Conservation (phyloP, 2,329 filamentous ascomycete species). For the Beauveria scarabaeidicola region DNA sequence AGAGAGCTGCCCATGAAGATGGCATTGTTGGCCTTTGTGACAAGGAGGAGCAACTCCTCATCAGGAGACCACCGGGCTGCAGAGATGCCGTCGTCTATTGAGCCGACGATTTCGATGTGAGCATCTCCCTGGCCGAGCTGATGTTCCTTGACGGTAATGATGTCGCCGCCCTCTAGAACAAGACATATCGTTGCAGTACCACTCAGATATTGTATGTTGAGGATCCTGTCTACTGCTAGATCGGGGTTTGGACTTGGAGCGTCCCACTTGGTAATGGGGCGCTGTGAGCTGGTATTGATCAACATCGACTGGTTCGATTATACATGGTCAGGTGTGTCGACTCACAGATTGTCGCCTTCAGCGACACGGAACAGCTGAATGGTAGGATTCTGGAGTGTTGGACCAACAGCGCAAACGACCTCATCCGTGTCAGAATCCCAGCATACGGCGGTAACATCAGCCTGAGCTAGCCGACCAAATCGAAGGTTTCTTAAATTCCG, state of each 20-base stretch:
- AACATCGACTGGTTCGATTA: conserved; percentile 12
- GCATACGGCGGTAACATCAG: conserved; percentile 63
- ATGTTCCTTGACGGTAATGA: conserved; percentile 70
- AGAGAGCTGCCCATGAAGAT: conserved; percentile 91
- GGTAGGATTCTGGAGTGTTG: conserved; percentile 56
- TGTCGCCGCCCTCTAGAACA: conserved; percentile 83
- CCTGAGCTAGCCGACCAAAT: conserved; percentile 56
- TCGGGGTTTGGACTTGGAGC: conserved; percentile 72
- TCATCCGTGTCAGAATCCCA: conserved; percentile 79
- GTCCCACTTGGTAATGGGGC: conserved; percentile 74
- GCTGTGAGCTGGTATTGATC: conserved; percentile 22
- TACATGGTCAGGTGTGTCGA: conserved; percentile 8
- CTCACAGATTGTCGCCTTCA: conserved; percentile 37
- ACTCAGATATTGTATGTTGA: conserved; percentile 76
- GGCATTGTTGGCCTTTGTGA: conserved; percentile 69
- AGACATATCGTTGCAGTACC: conserved; percentile 72
- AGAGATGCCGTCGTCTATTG: conserved; percentile 83
- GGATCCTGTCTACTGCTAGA: conserved; percentile 63
- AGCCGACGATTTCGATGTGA: conserved; percentile 89
- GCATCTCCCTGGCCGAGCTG: conserved; percentile 47
- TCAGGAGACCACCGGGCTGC: conserved; percentile 92
- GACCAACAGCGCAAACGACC: conserved; percentile 77
- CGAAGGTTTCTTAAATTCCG: conserved; percentile 77
- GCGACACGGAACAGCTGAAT: conserved; percentile 61
- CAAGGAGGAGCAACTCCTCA: conserved; percentile 79